Conservation (phyloP, 129 eudicot species). For the Pulicaria dysenterica region DNA sequence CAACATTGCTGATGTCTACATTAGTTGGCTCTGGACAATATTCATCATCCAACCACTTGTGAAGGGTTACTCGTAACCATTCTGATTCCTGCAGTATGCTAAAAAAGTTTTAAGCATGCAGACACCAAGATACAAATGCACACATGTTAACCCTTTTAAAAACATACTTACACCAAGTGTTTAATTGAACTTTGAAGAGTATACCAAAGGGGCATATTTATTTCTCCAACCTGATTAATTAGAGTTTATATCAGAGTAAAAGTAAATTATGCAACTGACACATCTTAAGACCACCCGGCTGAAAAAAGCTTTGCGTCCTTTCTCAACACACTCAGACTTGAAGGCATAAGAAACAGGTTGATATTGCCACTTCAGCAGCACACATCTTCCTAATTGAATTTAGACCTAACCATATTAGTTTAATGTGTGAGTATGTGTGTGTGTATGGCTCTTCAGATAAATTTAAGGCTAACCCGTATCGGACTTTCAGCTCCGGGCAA, state of each 20-base stretch:
- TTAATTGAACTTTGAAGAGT: too few species aligned
- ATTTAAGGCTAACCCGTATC: neutral
- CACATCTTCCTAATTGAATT: too few species aligned
- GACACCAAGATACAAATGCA: neutral
- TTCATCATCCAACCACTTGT: conserved; percentile 94
- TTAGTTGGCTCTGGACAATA: conserved; percentile 86
- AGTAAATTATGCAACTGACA: too few species aligned
- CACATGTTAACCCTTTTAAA: conserved; percentile 10
- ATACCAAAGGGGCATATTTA: too few species aligned
- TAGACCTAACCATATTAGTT: neutral
- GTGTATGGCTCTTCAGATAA: neutral
- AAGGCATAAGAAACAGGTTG: neutral
- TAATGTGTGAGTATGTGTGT: too few species aligned
- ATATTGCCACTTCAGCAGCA: neutral
- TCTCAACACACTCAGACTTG: too few species aligned
- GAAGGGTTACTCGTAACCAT: conserved; percentile 81
- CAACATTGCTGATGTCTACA: conserved; percentile 79
- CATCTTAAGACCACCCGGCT: too few species aligned
- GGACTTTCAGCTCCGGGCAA: neutral
- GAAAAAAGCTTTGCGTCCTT: too few species aligned
- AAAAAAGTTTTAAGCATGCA: conserved; percentile 22
- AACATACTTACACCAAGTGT: too few species aligned
- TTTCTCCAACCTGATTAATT: too few species aligned
- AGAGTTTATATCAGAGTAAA: too few species aligned
- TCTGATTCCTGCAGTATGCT: conserved; percentile 69